These are phyloP conservation scores for Globisporangium paddicum DNA, from an alignment of 352 stramenopile genomes.

Conservation along the genomic window DNA sequence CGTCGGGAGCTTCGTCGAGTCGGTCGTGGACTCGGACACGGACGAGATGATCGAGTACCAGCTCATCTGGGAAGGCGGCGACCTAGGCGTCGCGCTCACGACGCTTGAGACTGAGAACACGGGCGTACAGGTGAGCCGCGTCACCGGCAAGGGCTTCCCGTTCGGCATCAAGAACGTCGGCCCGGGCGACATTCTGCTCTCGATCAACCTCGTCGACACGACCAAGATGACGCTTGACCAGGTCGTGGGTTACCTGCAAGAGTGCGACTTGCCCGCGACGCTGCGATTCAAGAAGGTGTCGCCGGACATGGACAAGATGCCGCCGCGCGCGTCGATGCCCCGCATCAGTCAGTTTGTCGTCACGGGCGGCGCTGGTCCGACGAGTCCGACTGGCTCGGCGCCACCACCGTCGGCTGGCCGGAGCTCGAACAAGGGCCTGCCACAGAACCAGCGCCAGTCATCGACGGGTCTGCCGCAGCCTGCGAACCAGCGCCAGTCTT, in stretches of 20 bases:
- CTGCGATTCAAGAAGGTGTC: constrained; percentile 85
- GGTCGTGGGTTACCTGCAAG: constrained; percentile 76
- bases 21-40: constrained; percentile 73
- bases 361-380: constrained; percentile 44
- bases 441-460: constrained; percentile 22
- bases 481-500: constrained; percentile 20
- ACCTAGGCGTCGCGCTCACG: constrained; percentile 81
- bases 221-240: constrained; percentile 77
- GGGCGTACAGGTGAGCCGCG: constrained; percentile 72
- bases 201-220: constrained; percentile 81
- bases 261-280: constrained; percentile 80
- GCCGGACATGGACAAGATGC: constrained; percentile 36
- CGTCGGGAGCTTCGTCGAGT: constrained; percentile 83
- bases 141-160: constrained; percentile 84
- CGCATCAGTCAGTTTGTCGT: constrained; percentile 67
- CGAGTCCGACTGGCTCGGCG: constrained; percentile 46
- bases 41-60: constrained; percentile 88
- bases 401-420: constrained; percentile 13
- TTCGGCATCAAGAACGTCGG: constrained; percentile 89
- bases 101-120: constrained; percentile 49
- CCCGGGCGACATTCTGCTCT: constrained; percentile 70
- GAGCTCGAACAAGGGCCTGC: constrained; percentile 15
- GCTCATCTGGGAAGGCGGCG: constrained; percentile 85
- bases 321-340: constrained; percentile 28
- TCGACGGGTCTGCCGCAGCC: constrained; percentile 15